Evolutionary conservation across 306 rosid genomes (phyloP).

Genomic region (Prunus mira): DNA sequence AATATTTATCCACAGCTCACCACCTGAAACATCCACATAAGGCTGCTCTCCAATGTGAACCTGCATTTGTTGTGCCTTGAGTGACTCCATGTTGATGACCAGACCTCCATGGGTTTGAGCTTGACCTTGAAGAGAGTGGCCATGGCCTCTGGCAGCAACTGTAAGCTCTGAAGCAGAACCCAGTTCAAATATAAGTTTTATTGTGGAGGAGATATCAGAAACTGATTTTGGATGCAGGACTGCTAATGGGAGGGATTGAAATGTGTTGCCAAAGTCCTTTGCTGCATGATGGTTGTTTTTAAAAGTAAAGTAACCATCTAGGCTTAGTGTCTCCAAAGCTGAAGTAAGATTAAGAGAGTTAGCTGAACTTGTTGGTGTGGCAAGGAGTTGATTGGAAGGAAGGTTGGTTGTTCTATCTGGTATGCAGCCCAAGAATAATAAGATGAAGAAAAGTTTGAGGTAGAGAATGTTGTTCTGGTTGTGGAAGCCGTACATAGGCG

Average conservation of each 20-base stretch:
- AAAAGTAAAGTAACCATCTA: conserved; percentile 70
- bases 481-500: conserved; percentile 39
- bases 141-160: conserved; percentile 94
- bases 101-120: conserved; percentile 74
- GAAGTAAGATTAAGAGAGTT: conserved; percentile 22
- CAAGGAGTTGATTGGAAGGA: conserved; percentile 36
- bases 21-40: conserved; percentile 84
- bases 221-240: conserved; percentile 73
- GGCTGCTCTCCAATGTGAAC: conserved; percentile 51
- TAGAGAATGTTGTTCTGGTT: conserved; percentile 32
- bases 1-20: conserved; percentile 91
- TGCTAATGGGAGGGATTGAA: conserved; percentile 70
- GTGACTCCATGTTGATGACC: conserved; percentile 79
- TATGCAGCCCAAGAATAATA: conserved; percentile 47
- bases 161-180: conserved; percentile 60
- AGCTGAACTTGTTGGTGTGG: conserved; percentile 34
- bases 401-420: conserved; percentile 53
- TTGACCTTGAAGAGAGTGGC: conserved; percentile 84
- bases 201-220: conserved; percentile 55
- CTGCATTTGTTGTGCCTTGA: conserved; percentile 43
- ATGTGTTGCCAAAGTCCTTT: conserved; percentile 75
- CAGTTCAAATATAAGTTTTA: conserved; percentile 49
- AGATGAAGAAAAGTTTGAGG: conserved; percentile 37
- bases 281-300: conserved; percentile 55
- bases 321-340: conserved; percentile 47